Conservation (phyloP, 164 flowering plant genomes). For the Paratinospora sagittata region DNA sequence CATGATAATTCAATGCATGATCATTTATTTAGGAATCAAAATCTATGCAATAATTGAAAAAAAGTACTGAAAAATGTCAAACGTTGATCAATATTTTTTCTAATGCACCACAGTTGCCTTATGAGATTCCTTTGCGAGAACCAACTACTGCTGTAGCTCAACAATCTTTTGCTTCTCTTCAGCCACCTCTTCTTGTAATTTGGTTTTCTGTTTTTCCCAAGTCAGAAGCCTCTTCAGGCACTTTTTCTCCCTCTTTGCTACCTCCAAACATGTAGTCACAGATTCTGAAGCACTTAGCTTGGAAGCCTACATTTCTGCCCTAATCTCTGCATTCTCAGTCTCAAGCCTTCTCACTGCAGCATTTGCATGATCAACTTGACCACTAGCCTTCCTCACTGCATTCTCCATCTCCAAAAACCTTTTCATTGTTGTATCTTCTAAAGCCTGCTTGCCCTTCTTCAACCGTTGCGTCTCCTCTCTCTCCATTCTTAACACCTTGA, state of each 20-base stretch:
- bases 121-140: conserved; percentile 39
- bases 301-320: no score
- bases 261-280: no score
- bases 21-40: no score
- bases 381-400: conserved; percentile 87
- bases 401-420: no score
- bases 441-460: no score
- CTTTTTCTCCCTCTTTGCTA: no score
- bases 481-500: no score
- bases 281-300: no score
- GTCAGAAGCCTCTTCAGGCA: no score
- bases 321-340: conserved; percentile 83
- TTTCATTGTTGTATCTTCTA: no score
- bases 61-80: not conserved
- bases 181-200: conserved; percentile 75
- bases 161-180: conserved; percentile 63
- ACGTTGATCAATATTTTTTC: not conserved
- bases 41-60: not conserved
- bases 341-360: conserved; percentile 80
- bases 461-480: no score
- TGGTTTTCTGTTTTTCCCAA: conserved; percentile 94
- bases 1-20: not conserved
- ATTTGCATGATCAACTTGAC: conserved; percentile 92
- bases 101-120: no score
- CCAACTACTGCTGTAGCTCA: conserved; percentile 47